A percentile compares a stretch with the other conserved stretches of the same genome.
Conservation (phyloP, 1,139 yeast genomes). For the Groenewaldozyma sp. region DNA sequence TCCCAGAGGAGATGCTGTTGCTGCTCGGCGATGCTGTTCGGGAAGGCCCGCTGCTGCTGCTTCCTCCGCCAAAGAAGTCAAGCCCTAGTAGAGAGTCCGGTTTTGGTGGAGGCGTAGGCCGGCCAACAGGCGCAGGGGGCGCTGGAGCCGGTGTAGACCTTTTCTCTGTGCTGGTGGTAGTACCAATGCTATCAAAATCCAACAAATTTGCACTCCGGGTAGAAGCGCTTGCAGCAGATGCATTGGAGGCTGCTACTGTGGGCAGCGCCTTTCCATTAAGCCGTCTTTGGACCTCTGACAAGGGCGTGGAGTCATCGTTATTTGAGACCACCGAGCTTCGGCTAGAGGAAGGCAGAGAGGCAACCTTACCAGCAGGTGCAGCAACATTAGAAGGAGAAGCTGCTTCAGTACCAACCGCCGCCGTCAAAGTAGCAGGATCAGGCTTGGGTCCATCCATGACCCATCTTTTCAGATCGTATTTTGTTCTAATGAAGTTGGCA, state of each 20-base stretch:
- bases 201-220: slow-evolving; percentile 10
- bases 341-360: background rate
- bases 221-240: slow-evolving; percentile 1
- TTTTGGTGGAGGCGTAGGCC: slow-evolving; percentile 10
- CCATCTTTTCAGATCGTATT: slow-evolving; percentile 90
- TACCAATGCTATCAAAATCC: slow-evolving; percentile 1
- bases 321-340: slow-evolving; percentile 8
- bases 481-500: slow-evolving; percentile 82
- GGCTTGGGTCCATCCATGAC: slow-evolving; percentile 44
- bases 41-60: slow-evolving; percentile 8
- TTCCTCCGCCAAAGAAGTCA: slow-evolving; percentile 26
- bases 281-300: slow-evolving; percentile 21
- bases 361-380: background rate
- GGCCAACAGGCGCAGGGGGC: slow-evolving; percentile 16
- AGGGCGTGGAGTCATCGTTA: slow-evolving; percentile 16
- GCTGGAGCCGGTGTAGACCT: slow-evolving; percentile 16
- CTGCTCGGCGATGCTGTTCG: slow-evolving; percentile 15
- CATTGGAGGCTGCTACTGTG: slow-evolving; percentile 2
- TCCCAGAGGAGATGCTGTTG: slow-evolving; percentile 8
- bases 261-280: slow-evolving; percentile 6
- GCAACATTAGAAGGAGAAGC: background rate
- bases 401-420: slow-evolving; percentile 6
- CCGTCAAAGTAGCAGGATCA: slow-evolving; percentile 41
- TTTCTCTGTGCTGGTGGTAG: no score
- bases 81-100: slow-evolving; percentile 27